phyloP scores from a whole-genome alignment of 169 alveolate genomes.

The Plasmodium falciparum region DNA sequence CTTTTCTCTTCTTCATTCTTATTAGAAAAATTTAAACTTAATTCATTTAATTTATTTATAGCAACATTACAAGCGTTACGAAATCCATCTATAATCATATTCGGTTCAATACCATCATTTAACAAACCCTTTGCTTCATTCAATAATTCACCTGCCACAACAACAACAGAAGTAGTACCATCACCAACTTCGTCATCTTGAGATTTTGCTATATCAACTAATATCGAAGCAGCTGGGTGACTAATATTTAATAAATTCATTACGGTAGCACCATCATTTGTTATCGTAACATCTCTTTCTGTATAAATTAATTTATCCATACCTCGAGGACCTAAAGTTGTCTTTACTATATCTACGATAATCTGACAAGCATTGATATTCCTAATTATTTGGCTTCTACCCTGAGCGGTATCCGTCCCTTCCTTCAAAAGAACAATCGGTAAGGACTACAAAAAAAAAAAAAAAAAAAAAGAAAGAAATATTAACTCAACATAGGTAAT shows the following conservation, averaged over 20 bases:
- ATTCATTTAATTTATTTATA: constrained; percentile 81
- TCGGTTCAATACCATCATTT: constrained; percentile 97
- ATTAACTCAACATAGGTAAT: background rate
- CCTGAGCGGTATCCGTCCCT: constrained; percentile 97
- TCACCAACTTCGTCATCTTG: constrained; percentile 98
- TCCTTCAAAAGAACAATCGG: constrained; percentile 96
- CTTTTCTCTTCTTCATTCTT: constrained; percentile 88
- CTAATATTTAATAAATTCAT: constrained; percentile 93
- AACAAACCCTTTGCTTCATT: constrained; percentile 95
- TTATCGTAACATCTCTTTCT: constrained; percentile 92
- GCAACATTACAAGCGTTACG: constrained; percentile 93
- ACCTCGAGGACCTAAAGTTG: constrained; percentile 98
- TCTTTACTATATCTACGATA: constrained; percentile 94
- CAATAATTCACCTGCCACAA: constrained; percentile 96
- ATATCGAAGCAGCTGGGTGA: constrained; percentile 98
- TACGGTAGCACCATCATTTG: constrained; percentile 99
- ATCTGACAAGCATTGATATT: constrained; percentile 97
- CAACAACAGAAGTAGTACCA: constrained; percentile 97
- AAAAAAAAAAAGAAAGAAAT: background rate
- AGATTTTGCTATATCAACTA: constrained; percentile 97
- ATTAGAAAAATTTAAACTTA: constrained; percentile 82
- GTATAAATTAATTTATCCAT: constrained; percentile 98
- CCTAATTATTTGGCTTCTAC: constrained; percentile 95
- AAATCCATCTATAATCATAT: constrained; percentile 95
- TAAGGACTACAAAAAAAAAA: constrained; percentile 80